Percentiles rank a stretch among this genome's conserved stretches.
Evolutionary conservation across 768 basidiomycete species (phyloP).

Genomic region (Trametes cubensis): DNA sequence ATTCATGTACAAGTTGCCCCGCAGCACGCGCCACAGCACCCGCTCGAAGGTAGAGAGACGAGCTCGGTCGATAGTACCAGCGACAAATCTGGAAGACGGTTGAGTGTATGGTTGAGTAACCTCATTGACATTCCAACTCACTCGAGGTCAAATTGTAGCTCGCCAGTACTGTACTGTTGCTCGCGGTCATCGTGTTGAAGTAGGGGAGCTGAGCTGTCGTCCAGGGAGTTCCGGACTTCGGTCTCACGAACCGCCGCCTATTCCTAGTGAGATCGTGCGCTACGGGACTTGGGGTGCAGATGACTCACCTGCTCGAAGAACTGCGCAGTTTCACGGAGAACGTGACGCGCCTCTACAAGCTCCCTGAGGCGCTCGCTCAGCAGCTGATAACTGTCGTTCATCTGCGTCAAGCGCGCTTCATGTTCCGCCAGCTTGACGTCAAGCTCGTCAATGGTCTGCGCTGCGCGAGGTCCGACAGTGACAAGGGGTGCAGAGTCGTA

Average conservation of each 20-base stretch:
- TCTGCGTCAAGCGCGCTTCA: constrained; percentile 79
- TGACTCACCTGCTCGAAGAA: constrained; percentile 84
- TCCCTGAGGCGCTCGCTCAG: constrained; percentile 85
- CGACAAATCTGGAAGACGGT: constrained; percentile 68
- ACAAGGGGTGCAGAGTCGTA: constrained; percentile 85
- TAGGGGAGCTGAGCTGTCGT: constrained; percentile 88
- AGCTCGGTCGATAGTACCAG: constrained; percentile 93
- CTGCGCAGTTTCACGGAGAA: constrained; percentile 91
- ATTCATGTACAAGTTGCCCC: constrained; percentile 99
- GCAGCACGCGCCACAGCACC: constrained; percentile 95
- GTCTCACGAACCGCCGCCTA: constrained; percentile 79
- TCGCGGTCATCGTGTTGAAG: constrained; percentile 91
- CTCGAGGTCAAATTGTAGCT: constrained; percentile 86
- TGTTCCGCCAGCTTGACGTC: constrained; percentile 86
- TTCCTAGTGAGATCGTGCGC: not conserved
- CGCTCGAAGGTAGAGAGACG: constrained; percentile 94
- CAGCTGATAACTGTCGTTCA: constrained; percentile 93
- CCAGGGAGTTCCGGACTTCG: constrained; percentile 86
- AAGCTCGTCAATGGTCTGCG: constrained; percentile 92
- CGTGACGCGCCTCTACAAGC: constrained; percentile 90
- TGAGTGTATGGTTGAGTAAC: not conserved
- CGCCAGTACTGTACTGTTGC: constrained; percentile 51
- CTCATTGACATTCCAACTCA: constrained; percentile 39
- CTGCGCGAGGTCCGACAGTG: constrained; percentile 88
- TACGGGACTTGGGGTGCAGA: not conserved